These are phyloP conservation scores for Entamoeba invadens DNA, from an alignment of 208 protist genomes.

Conservation along the genomic window DNA sequence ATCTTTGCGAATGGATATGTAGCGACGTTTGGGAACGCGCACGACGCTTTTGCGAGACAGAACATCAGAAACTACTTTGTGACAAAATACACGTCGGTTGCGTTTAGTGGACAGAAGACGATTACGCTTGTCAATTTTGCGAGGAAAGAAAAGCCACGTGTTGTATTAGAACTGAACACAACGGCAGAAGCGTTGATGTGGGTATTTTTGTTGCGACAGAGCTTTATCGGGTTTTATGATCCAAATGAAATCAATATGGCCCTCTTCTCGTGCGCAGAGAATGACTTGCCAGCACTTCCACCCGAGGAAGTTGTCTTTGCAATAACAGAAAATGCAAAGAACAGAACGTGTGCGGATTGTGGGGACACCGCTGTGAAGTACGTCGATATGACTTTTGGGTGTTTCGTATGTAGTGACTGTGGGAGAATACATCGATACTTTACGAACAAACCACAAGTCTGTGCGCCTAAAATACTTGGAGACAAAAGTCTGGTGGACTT, in stretches of 20 bases:
- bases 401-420: neutral
- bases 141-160: neutral
- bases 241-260: neutral
- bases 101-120: neutral
- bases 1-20: neutral
- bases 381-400: neutral
- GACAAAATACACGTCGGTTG: neutral
- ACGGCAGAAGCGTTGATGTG: neutral
- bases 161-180: neutral
- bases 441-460: neutral
- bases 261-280: neutral
- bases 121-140: neutral
- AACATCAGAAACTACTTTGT: neutral
- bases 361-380: neutral
- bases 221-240: neutral
- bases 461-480: neutral
- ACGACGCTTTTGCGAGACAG: neutral
- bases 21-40: neutral
- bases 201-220: neutral
- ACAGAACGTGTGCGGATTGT: neutral
- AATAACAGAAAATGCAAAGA: neutral
- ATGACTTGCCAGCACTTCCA: neutral
- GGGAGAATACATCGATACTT: neutral
- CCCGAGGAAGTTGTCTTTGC: neutral
- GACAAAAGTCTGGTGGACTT: neutral